Base-by-base conservation (phyloP, 495 filamentous ascomycete genomes). In the Podospora bellae-mahoneyi region DNA sequence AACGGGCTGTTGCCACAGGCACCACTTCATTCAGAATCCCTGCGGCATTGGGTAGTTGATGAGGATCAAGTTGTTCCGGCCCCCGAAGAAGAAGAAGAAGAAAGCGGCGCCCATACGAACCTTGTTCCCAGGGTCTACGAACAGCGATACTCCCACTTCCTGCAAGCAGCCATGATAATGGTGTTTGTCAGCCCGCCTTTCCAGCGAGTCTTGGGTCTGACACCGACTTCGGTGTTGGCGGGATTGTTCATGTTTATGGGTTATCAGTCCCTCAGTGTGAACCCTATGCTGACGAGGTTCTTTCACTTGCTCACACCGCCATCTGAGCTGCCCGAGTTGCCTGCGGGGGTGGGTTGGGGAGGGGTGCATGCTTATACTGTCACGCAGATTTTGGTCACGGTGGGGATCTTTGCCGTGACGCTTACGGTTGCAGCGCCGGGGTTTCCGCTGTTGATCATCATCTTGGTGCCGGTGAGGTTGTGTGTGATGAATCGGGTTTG, bases 221-320 rank as follows among this genome's bases (percentile, higher is more conserved):
- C 89, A 0, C 89, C 88, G 0, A 91, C 88, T 1, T 88, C 86
- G 54, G 89, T 91, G 6, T 79, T 91, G 1, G 89, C 88, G 0
- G 89, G 88, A 0, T 76, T 91, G 15, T 91, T 91, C 73, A 77
- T 92, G 64, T 91, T 90, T 76, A 91, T 91, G 89, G 89, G 88
- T 10, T 87, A 91, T 69, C 89, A 92, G 69, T 88, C 86, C 57
- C 77, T 91, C n/a, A 84, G 83, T 15, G 85, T 89, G 7, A 91
- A 91, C 70, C 88, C 88, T 0, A 89, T 91, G 48, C 75, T 91
- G 9, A 86, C 84, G 68, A 85, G 88, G 15, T 84, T 87, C 63
- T 88, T 87, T 69, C 81, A 89, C 66, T 77, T 91, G 13, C 77
- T 91, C 10, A 90, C 89, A 0, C 88, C 89, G 48, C 79, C 86